These are phyloP conservation scores for Sporothrix luriei DNA, from an alignment of 2,329 filamentous ascomycete species.

Conservation along the genomic window DNA sequence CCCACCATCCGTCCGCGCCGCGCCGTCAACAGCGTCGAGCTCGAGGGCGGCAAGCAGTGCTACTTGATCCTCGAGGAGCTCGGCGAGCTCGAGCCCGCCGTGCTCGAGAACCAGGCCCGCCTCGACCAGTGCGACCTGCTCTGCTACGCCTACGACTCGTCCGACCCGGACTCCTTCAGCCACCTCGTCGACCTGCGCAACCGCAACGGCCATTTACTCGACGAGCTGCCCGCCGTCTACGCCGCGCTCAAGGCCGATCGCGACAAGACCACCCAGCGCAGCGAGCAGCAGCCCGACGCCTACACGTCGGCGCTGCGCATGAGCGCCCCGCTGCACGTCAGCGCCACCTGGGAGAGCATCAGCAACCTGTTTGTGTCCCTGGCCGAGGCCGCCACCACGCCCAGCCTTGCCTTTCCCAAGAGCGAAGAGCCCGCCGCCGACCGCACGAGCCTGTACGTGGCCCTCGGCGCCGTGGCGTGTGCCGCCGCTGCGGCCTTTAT, in stretches of 20 bases:
- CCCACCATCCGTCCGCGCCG: constrained; percentile 94
- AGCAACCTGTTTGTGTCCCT: constrained; percentile 90
- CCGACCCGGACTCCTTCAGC: constrained; percentile 91
- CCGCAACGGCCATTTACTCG: constrained; percentile 63
- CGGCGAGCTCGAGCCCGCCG: constrained; percentile 90
- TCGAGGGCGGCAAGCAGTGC: constrained; percentile 93
- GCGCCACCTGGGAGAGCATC: constrained; percentile 91
- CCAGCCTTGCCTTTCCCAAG: constrained; percentile 84
- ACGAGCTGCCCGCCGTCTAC: constrained; percentile 88
- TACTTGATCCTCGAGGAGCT: constrained; percentile 95
- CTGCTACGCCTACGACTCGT: constrained; percentile 95
- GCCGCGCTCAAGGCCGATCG: constrained; percentile 92
- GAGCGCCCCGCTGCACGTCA: constrained; percentile 90
- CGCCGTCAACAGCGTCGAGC: constrained; percentile 93
- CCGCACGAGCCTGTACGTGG: constrained; percentile 82
- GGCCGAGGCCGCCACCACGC: constrained; percentile 88
- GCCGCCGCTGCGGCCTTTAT: constrained; percentile 65
- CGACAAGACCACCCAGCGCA: constrained; percentile 94
- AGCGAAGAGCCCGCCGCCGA: constrained; percentile 84
- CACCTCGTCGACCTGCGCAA: constrained; percentile 82
- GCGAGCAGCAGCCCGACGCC: constrained; percentile 86
- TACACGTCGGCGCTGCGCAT: constrained; percentile 85
- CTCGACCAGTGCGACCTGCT: constrained; percentile 91
- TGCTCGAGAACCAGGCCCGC: constrained; percentile 87
- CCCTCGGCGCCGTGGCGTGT: constrained; percentile 71